Evolutionary conservation across 768 basidiomycete genomes (phyloP).

Genomic region (Lentinula raphanica): DNA sequence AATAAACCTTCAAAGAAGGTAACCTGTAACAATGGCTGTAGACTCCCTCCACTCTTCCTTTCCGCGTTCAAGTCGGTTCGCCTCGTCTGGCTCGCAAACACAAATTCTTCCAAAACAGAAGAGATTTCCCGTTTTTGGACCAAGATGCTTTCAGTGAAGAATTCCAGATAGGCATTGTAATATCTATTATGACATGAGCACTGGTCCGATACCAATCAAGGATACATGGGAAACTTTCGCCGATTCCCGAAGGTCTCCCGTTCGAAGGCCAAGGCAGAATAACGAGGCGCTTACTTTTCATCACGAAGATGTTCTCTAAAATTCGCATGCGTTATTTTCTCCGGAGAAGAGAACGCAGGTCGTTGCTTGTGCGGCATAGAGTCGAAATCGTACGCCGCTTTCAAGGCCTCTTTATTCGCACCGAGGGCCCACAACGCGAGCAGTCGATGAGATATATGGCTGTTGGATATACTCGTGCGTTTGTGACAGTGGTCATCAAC

Average conservation of each 20-base stretch:
- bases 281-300: constrained; percentile 33
- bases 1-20: constrained; percentile 52
- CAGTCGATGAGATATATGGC: constrained; percentile 54
- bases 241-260: not conserved
- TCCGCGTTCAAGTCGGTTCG: constrained; percentile 19
- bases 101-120: constrained; percentile 46
- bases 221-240: no score
- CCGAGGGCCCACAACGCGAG: constrained; percentile 61
- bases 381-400: constrained; percentile 33
- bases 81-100: constrained; percentile 53
- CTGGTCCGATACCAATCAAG: no score
- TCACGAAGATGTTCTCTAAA: constrained; percentile 55
- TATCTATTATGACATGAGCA: constrained; percentile 44
- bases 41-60: constrained; percentile 13
- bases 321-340: constrained; percentile 39
- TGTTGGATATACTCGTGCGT: no score
- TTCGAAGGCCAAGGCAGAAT: not conserved
- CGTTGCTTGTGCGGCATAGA: constrained; percentile 25
- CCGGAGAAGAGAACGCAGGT: constrained; percentile 38
- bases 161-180: constrained; percentile 53
- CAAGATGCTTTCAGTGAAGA: constrained; percentile 40
- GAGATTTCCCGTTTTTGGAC: constrained; percentile 12
- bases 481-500: not conserved
- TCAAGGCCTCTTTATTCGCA: constrained; percentile 34
- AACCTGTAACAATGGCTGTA: constrained; percentile 49